Evolutionary conservation across 2,329 filamentous ascomycete species (phyloP).

Genomic region (Fusarium protoensiforme): DNA sequence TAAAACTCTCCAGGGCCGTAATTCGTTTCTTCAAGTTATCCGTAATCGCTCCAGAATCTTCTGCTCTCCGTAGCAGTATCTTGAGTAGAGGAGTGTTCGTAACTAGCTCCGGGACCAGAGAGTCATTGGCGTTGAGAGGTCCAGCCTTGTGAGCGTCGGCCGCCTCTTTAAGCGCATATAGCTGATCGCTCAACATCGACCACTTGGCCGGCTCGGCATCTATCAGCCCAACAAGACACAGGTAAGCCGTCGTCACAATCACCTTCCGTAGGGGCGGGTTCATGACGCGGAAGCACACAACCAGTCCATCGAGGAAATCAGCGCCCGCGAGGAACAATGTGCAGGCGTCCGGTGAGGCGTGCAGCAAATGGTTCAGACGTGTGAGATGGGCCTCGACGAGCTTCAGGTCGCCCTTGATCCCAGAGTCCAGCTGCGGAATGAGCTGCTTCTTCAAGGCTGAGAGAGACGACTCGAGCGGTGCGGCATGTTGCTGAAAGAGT

Average conservation of each 20-base stretch:
- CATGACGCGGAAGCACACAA: conserved; percentile 72
- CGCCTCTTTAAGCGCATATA: conserved; percentile 81
- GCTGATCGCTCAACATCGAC: conserved; percentile 81
- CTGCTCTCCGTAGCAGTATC: conserved; percentile 67
- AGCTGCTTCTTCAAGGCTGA: conserved; percentile 70
- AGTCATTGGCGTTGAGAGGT: conserved; percentile 69
- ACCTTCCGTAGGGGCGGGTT: conserved; percentile 72
- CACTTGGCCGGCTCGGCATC: conserved; percentile 75
- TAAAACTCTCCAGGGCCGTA: conserved; percentile 68
- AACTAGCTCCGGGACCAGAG: conserved; percentile 83
- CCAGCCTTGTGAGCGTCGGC: conserved; percentile 72
- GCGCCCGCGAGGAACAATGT: conserved; percentile 82
- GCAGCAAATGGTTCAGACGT: conserved; percentile 71
- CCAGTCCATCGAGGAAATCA: conserved; percentile 85
- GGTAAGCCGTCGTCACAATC: conserved; percentile 78
- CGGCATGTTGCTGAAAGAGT: conserved; percentile 64
- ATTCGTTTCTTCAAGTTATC: conserved; percentile 70
- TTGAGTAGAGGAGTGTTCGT: conserved; percentile 81
- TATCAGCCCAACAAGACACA: conserved; percentile 78
- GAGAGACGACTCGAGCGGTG: conserved; percentile 64
- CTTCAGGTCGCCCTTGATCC: conserved; percentile 65
- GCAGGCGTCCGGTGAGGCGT: conserved; percentile 67
- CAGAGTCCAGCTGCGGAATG: conserved; percentile 71
- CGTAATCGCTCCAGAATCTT: conserved; percentile 60
- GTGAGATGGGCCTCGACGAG: conserved; percentile 65